Percentiles rank a stretch among this genome's conserved stretches.
Evolutionary conservation across 176 grass and related monocot species (phyloP).

Genomic region (Echinochloa phyllopogon): DNA sequence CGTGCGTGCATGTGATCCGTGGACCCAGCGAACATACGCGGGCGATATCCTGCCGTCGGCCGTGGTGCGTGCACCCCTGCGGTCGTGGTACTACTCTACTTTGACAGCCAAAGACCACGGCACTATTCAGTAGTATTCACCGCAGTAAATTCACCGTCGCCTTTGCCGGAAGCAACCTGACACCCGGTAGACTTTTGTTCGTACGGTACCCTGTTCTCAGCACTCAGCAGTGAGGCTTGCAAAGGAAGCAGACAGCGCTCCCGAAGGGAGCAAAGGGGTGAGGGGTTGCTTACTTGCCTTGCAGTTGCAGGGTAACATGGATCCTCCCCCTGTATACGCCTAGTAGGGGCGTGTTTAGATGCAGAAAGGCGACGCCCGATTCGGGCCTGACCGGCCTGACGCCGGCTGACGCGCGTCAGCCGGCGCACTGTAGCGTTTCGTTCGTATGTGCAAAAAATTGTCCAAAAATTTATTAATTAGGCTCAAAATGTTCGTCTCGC

Average conservation of each 20-base stretch:
- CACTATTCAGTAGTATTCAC: background rate
- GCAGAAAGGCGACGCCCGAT: too few relatives aligned
- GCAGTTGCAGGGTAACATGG: background rate
- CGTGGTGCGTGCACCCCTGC: background rate
- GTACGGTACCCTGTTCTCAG: background rate
- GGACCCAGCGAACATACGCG: background rate
- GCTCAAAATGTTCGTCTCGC: too few relatives aligned
- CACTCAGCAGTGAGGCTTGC: background rate
- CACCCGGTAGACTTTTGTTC: background rate
- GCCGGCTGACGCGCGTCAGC: too few relatives aligned
- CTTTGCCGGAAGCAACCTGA: too few relatives aligned
- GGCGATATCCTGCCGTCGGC: background rate
- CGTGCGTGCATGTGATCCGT: background rate
- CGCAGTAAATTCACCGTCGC: background rate
- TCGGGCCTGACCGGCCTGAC: too few relatives aligned
- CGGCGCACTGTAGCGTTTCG: too few relatives aligned
- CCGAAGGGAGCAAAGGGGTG: too few relatives aligned
- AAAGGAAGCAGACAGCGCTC: background rate
- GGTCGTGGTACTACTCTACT: too few relatives aligned
- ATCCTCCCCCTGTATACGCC: background rate
- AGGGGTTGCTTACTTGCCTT: background rate
- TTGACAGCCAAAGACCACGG: too few relatives aligned
- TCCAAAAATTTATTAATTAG: too few relatives aligned
- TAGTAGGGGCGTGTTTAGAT: too few relatives aligned
- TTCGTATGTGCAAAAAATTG: too few relatives aligned